A percentile compares a stretch with the other conserved stretches of the same genome.
These are phyloP conservation scores for Monosporascus sp. DNA, from an alignment of 2,329 filamentous ascomycete genomes.

Conservation along the genomic window DNA sequence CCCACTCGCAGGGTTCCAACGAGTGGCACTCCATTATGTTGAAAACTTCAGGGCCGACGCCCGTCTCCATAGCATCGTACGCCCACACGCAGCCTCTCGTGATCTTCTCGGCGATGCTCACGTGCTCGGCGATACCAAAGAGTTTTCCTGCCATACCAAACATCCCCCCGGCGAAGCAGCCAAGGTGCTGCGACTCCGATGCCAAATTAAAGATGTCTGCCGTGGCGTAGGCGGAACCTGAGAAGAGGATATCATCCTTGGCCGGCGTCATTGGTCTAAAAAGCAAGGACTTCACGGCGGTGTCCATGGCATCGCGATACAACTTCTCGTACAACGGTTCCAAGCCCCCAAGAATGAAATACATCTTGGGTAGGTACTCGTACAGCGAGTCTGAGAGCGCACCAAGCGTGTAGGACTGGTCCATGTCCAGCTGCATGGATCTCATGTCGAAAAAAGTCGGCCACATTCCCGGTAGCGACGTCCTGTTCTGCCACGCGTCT, in stretches of 20 bases:
- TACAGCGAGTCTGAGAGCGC: slow-evolving; percentile 52
- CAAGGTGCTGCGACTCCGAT: slow-evolving; percentile 36
- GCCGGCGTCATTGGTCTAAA: slow-evolving; percentile 64
- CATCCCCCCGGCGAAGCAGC: slow-evolving; percentile 46
- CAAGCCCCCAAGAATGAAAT: slow-evolving; percentile 60
- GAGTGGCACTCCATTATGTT: slow-evolving; percentile 37
- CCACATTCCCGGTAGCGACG: slow-evolving; percentile 73
- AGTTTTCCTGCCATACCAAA: slow-evolving; percentile 40
- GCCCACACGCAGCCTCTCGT: slow-evolving; percentile 55
- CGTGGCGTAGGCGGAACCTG: slow-evolving; percentile 34
- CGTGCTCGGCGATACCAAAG: slow-evolving; percentile 39
- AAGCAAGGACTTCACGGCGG: slow-evolving; percentile 57
- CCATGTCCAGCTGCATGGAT: slow-evolving; percentile 38
- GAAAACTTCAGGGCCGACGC: slow-evolving; percentile 56
- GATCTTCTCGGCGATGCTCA: slow-evolving; percentile 42
- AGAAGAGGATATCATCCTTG: slow-evolving; percentile 58
- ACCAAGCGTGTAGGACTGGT: slow-evolving; percentile 45
- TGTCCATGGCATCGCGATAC: slow-evolving; percentile 57
- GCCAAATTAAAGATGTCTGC: slow-evolving; percentile 21
- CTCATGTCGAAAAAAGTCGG: slow-evolving; percentile 58
- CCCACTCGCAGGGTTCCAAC: slow-evolving; percentile 35
- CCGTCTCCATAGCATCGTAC: slow-evolving; percentile 47
- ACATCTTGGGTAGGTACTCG: slow-evolving; percentile 58
- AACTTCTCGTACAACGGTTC: slow-evolving; percentile 57
- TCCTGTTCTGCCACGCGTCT: slow-evolving; percentile 61